Evolutionary conservation across 75 land plant genomes (phyloP).

Genomic region (Pinus albicaulis): DNA sequence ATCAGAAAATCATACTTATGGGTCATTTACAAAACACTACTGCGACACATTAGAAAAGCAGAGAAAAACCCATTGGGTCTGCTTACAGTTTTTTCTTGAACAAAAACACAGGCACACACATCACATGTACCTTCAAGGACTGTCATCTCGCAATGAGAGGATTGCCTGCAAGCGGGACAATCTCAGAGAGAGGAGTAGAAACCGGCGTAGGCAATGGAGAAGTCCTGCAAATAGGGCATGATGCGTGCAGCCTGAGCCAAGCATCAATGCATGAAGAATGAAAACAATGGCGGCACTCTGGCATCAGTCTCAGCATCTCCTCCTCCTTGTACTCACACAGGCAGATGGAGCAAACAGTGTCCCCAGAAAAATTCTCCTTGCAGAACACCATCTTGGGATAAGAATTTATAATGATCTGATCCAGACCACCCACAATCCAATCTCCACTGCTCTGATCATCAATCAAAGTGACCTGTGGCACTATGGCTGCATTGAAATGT

Average conservation of each 20-base stretch:
- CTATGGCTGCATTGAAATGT: slow-evolving; percentile 5
- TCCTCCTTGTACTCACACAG: slow-evolving; percentile 73
- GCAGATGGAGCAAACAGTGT: slow-evolving; percentile 76
- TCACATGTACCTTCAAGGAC: not conserved
- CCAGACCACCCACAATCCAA: slow-evolving; percentile 50
- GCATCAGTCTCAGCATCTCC: slow-evolving; percentile 92
- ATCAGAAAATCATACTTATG: too few species aligned
- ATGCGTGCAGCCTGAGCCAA: slow-evolving; percentile 85
- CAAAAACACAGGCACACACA: too few species aligned
- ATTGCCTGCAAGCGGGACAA: slow-evolving; percentile 80
- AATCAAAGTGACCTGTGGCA: not conserved
- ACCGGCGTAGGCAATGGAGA: slow-evolving; percentile 86
- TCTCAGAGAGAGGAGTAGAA: slow-evolving; percentile 85
- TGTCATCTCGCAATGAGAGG: slow-evolving; percentile 13
- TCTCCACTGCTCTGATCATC: not conserved
- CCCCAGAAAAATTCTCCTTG: slow-evolving; percentile 7
- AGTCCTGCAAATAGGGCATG: slow-evolving; percentile 91
- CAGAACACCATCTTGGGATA: slow-evolving; percentile 79
- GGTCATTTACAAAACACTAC: too few species aligned
- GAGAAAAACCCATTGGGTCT: not conserved
- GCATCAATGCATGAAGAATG: slow-evolving; percentile 79
- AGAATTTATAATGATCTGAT: slow-evolving; percentile 67
- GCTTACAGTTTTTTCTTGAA: not conserved
- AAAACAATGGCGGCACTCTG: slow-evolving; percentile 87
- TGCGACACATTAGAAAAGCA: not conserved